A percentile compares a stretch with the other conserved stretches of the same genome.
Conservation (phyloP, 805 yeast species). For the Saccharomyces kudriavzevii region DNA sequence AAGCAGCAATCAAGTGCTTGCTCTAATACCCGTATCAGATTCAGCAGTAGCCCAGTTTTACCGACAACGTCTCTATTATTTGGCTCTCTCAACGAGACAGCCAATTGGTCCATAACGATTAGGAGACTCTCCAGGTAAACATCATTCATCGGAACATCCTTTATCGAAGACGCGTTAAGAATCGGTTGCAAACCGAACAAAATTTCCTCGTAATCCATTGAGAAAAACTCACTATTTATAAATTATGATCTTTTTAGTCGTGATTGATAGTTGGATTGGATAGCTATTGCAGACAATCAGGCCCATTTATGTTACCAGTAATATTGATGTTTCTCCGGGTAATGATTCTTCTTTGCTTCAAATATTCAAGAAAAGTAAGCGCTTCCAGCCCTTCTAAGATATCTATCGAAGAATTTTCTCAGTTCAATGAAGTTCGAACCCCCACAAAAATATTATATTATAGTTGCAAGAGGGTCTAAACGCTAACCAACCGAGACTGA, state of each 20-base stretch:
- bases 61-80: slow-evolving; percentile 26
- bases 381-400: too few species aligned
- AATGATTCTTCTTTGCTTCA: too few species aligned
- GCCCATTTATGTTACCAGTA: too few species aligned
- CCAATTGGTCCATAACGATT: slow-evolving; percentile 24
- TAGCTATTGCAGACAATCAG: too few species aligned
- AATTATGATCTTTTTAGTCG: not conserved
- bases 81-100: slow-evolving; percentile 25
- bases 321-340: too few species aligned
- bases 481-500: not conserved
- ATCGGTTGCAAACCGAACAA: slow-evolving; percentile 27
- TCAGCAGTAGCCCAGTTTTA: slow-evolving; percentile 20
- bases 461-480: not conserved
- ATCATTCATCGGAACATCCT: slow-evolving; percentile 15
- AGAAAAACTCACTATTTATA: not conserved
- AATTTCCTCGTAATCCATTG: slow-evolving; percentile 30
- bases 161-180: slow-evolving; percentile 12
- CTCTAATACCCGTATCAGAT: slow-evolving; percentile 14
- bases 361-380: too few species aligned
- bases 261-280: not conserved
- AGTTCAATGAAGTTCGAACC: too few species aligned
- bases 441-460: too few species aligned
- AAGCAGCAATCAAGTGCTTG: slow-evolving; percentile 11
- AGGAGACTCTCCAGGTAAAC: slow-evolving; percentile 15
- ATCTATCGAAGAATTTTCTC: too few species aligned